Conservation (phyloP, 148 eudicot genomes). For the Chenopodium quinoa region DNA sequence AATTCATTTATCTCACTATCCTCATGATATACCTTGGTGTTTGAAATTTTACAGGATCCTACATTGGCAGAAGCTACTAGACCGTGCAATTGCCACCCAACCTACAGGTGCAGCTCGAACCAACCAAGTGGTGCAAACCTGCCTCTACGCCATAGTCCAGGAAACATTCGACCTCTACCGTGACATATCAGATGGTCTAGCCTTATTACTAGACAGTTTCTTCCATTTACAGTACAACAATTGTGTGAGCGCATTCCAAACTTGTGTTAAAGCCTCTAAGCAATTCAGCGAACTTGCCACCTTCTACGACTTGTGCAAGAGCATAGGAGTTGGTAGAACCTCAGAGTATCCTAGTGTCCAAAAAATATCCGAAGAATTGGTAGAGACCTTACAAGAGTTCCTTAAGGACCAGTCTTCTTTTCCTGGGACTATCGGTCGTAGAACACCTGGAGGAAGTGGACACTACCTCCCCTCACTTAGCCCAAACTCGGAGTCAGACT, state of each 20-base stretch:
- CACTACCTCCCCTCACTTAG: constrained; percentile 31
- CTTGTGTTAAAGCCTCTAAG: constrained; percentile 64
- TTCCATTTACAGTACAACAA: constrained; percentile 64
- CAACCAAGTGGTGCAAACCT: constrained; percentile 53
- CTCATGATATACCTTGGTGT: neutral
- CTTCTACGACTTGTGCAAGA: constrained; percentile 56
- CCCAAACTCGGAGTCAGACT: constrained; percentile 16
- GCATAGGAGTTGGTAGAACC: constrained; percentile 56
- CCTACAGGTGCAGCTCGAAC: constrained; percentile 70
- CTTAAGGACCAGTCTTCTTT: constrained; percentile 74
- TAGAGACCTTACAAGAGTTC: constrained; percentile 65
- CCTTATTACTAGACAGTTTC: constrained; percentile 66
- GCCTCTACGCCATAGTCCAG: constrained; percentile 65
- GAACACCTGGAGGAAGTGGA: constrained; percentile 20
- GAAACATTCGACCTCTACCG: constrained; percentile 75
- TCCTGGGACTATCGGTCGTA: constrained; percentile 22
- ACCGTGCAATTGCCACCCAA: constrained; percentile 71
- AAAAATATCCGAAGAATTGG: constrained; percentile 50
- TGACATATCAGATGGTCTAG: constrained; percentile 68
- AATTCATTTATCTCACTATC: neutral
- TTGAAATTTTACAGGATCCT: constrained; percentile 35
- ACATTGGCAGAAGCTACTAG: constrained; percentile 74
- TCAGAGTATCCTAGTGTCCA: constrained; percentile 74
- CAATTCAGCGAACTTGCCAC: constrained; percentile 63
- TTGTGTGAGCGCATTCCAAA: constrained; percentile 56